These are phyloP conservation scores for Yamadazyma kanchanaburiensis DNA, from an alignment of 1,139 yeast species.

Conservation along the genomic window DNA sequence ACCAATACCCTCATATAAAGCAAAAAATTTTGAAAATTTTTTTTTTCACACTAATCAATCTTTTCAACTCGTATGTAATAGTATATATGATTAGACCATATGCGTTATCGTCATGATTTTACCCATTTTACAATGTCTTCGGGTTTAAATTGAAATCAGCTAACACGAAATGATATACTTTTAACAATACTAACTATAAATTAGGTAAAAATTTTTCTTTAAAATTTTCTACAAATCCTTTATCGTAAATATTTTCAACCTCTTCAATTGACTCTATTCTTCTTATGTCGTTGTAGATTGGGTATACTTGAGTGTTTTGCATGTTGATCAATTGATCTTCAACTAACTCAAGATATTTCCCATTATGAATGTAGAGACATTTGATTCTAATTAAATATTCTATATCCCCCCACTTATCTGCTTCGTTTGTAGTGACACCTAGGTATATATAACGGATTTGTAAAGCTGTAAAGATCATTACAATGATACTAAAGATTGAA, in stretches of 20 bases:
- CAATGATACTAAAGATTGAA: slow-evolving; percentile 48
- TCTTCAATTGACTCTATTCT: slow-evolving; percentile 21
- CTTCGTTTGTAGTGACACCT: slow-evolving; percentile 92
- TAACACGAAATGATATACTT: slow-evolving; percentile 34
- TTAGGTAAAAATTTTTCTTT: slow-evolving; percentile 3
- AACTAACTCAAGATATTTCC: slow-evolving; percentile 18
- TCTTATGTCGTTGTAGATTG: slow-evolving; percentile 4
- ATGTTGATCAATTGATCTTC: slow-evolving; percentile 11
- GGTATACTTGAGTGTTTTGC: slow-evolving; percentile 9
- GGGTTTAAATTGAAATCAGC: slow-evolving; percentile 38
- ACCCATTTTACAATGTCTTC: slow-evolving; percentile 28
- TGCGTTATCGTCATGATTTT: slow-evolving; percentile 47
- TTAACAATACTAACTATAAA: slow-evolving; percentile 3
- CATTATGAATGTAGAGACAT: slow-evolving; percentile 19
- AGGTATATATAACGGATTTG: slow-evolving; percentile 63
- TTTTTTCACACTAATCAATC: too few species aligned
- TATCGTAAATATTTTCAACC: slow-evolving; percentile 64
- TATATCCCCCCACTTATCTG: slow-evolving; percentile 77
- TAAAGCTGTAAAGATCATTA: slow-evolving; percentile 53
- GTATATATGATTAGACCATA: slow-evolving; percentile 23
- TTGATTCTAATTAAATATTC: slow-evolving; percentile 52
- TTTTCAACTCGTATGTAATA: slow-evolving; percentile 3
- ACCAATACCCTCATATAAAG: slow-evolving; percentile 1
- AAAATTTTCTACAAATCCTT: slow-evolving; percentile 54
- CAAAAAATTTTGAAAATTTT: too few species aligned